These are phyloP conservation scores for Paulinella micropora DNA, from an alignment of 78 protist genomes.

Conservation along the genomic window DNA sequence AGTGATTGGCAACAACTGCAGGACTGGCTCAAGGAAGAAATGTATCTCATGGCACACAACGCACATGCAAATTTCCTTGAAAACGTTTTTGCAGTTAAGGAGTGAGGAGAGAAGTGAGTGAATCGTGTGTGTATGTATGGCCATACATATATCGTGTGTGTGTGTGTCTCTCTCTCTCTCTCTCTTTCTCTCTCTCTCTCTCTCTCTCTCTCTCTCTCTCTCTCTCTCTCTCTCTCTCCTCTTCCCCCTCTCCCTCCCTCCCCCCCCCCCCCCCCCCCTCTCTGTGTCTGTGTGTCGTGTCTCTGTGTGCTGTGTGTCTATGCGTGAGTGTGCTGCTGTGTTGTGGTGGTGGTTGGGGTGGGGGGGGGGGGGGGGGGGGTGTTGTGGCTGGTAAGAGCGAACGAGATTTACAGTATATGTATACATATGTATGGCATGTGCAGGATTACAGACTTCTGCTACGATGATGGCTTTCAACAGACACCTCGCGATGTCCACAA, in stretches of 20 bases:
- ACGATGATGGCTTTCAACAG: slow-evolving; percentile 37
- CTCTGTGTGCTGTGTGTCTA: too few species aligned
- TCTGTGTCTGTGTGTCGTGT: not conserved
- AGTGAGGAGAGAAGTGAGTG: too few species aligned
- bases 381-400: too few species aligned
- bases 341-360: too few species aligned
- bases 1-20: slow-evolving; percentile 71
- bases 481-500: slow-evolving; percentile 37
- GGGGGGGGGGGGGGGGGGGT: too few species aligned
- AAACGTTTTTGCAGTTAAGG: too few species aligned
- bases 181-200: not conserved
- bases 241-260: not conserved
- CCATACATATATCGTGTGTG: too few species aligned
- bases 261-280: not conserved
- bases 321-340: too few species aligned
- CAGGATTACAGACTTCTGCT: not conserved
- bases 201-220: not conserved
- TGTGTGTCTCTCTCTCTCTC: not conserved
- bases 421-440: too few species aligned
- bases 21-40: slow-evolving; percentile 32
- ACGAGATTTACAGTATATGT: not conserved
- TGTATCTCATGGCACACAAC: not conserved
- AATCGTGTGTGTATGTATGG: too few species aligned
- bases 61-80: too few species aligned
- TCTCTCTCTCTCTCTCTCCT: not conserved